Evolutionary conservation across 2,329 filamentous ascomycete species (phyloP).

Genomic region (Colletotrichum salicis): DNA sequence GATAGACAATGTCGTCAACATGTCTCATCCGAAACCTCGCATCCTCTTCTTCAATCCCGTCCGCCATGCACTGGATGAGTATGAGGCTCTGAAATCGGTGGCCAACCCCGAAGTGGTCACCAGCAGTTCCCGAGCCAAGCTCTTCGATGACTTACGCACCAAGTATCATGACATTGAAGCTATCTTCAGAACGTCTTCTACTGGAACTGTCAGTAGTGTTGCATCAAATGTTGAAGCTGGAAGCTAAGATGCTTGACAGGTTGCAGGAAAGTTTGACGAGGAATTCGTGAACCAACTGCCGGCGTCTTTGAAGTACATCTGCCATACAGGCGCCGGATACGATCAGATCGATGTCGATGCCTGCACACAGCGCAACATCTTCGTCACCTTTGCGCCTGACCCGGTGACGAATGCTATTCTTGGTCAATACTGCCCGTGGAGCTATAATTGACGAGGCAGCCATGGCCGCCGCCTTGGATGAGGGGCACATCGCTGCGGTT

Average conservation of each 20-base stretch:
- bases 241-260: slow-evolving; percentile 8
- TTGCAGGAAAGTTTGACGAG: slow-evolving; percentile 50
- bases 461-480: slow-evolving; percentile 62
- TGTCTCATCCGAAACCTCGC: slow-evolving; percentile 31
- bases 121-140: slow-evolving; percentile 34
- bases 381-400: slow-evolving; percentile 42
- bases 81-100: slow-evolving; percentile 30
- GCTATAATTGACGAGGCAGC: slow-evolving; percentile 67
- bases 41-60: slow-evolving; percentile 40
- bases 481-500: slow-evolving; percentile 63
- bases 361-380: slow-evolving; percentile 37
- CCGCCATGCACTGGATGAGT: slow-evolving; percentile 31
- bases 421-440: slow-evolving; percentile 69
- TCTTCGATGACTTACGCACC: slow-evolving; percentile 36
- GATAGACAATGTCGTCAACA: neutral
- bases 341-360: slow-evolving; percentile 44
- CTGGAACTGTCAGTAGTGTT: slow-evolving; percentile 28
- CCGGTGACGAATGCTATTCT: slow-evolving; percentile 48
- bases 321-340: slow-evolving; percentile 44
- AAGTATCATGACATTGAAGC: slow-evolving; percentile 37
- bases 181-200: slow-evolving; percentile 41
- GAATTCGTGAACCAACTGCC: slow-evolving; percentile 59
- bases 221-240: too few species aligned
- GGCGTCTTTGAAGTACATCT: slow-evolving; percentile 51
- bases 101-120: slow-evolving; percentile 37